Base-by-base conservation (phyloP, 345 rosid species). In the Rhodamnia argentea region DNA sequence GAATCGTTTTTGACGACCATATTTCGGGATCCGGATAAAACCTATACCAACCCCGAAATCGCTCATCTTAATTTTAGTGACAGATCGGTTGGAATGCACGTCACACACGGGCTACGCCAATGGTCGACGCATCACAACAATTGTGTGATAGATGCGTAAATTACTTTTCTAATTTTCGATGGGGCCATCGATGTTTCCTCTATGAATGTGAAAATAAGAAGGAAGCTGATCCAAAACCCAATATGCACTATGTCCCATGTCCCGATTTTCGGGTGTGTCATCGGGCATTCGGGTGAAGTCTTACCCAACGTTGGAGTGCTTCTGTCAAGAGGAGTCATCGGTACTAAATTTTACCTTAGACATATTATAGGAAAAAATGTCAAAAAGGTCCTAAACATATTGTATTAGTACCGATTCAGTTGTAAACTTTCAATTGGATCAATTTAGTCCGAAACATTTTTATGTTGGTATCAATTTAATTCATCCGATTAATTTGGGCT, bases 221-320 rank as follows among this genome's bases (percentile, higher is more conserved):
- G 58, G 58, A 22, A 55, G 9, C 10, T 8, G 24, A 3, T 55
- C 26, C 4, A 16, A 53, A 53, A 53, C 20, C 20, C 22, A 6
- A 15, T 5, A 16, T 42, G 7, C 55, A 53, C 3, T 15, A 24
- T 18, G 20, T 55, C 11, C 78, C 78, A 16, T 29, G 24, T 64
- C 13, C 3, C 1, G 0, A 32, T 70, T 70, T 32, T 32, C 6
- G 2, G 32, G 5, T 70, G 10, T 18, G 2, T 8, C 10, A 0
- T 4, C 2, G 0, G 3, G 24, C 54, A 13, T 15, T 3, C 1
- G 8, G 12, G 3, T 7, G 6, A 7, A 15, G 3, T 32, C 24
- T 18, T 29, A 3, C 5, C 15, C 2, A 3, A 62, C 0, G 0
- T 27, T 4, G 27, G 22, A 14, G 40, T 29, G 10, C 75, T 32